Evolutionary conservation across 768 basidiomycete species (phyloP).

Genomic region (Boletellus ananiceps): DNA sequence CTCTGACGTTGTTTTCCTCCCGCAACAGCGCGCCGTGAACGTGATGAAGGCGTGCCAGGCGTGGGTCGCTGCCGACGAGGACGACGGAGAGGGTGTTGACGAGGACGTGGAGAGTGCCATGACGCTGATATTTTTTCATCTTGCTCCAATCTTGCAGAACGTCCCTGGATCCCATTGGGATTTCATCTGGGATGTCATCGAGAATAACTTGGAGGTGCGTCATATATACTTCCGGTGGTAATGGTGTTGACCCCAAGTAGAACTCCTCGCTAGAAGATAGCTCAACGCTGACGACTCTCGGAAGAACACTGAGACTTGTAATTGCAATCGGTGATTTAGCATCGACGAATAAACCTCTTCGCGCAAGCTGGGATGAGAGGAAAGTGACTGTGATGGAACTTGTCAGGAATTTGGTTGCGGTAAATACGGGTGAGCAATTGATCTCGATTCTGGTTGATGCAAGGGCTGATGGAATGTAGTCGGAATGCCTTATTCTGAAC

Average conservation of each 20-base stretch:
- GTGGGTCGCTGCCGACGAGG: slow-evolving; percentile 65
- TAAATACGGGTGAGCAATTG: slow-evolving; percentile 44
- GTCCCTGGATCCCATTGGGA: slow-evolving; percentile 90
- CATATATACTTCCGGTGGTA: neutral
- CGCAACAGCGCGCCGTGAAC: slow-evolving; percentile 81
- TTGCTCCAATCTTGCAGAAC: slow-evolving; percentile 86
- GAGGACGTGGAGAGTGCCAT: slow-evolving; percentile 79
- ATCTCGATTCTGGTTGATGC: neutral
- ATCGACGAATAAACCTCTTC: slow-evolving; percentile 66
- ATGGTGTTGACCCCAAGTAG: slow-evolving; percentile 35
- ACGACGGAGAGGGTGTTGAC: slow-evolving; percentile 56
- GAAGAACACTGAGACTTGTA: slow-evolving; percentile 65
- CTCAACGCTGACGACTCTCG: slow-evolving; percentile 55
- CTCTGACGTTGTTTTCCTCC: slow-evolving; percentile 78
- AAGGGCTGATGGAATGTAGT: slow-evolving; percentile 3
- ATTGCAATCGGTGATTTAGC: slow-evolving; percentile 65
- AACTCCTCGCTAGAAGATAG: slow-evolving; percentile 56
- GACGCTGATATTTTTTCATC: slow-evolving; percentile 63
- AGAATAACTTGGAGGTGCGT: slow-evolving; percentile 81
- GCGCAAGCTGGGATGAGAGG: slow-evolving; percentile 63
- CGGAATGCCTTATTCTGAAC: slow-evolving; percentile 39
- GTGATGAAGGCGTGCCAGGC: slow-evolving; percentile 76
- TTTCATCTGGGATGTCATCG: slow-evolving; percentile 82
- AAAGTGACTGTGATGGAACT: slow-evolving; percentile 48
- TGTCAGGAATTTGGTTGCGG: slow-evolving; percentile 57